Evolutionary conservation across 495 filamentous ascomycete genomes (phyloP), one percentile per base, ranked within the genome.

Genomic region (Talaromyces liani): DNA sequence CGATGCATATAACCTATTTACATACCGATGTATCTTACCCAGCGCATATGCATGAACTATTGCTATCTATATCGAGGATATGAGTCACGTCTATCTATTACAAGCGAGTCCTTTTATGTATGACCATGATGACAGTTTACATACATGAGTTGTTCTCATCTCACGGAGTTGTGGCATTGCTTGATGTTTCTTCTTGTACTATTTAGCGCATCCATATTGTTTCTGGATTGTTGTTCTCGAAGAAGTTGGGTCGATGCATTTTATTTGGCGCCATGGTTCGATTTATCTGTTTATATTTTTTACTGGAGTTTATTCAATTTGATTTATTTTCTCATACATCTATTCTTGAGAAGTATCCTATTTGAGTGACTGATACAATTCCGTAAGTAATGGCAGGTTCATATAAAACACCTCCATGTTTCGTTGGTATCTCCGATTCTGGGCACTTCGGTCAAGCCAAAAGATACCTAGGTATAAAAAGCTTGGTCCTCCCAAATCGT

Each of bases 1-100:
- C 45, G 45, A 56, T 56, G 27, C 53, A 56, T 56, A 56, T 56
- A 49, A 49, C 45, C 20, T 49, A 49, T 49, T 49, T 49, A 49
- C 45, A 49, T 49, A 49, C n/a, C 22, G 53, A 56, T 27, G 27
- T 56, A 56, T 31, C 27, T 56, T 56, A 56, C 10, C 53, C 22
- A 25, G 53, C 53, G 27, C 22, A 56, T 56, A 56, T 56, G 24
- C 27, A 27, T 49, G 22, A 56, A 25, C 22, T 6, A 56, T 16
- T 56, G 12, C 53, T 56, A 27, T 14, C 24, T 56, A 29, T 56
- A 24, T 20, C 9, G 18, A 55, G 25, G 51, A 55, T 55, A 29
- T 24, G 53, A 25, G 27, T 56, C 53, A 56, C 20, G 53, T 56
- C 22, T n/a, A 6, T 56, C 20, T 22, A 25, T 29, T 56, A 31